phyloP scores from a whole-genome alignment of 2,329 filamentous ascomycete species.

The Cercospora canescens region DNA sequence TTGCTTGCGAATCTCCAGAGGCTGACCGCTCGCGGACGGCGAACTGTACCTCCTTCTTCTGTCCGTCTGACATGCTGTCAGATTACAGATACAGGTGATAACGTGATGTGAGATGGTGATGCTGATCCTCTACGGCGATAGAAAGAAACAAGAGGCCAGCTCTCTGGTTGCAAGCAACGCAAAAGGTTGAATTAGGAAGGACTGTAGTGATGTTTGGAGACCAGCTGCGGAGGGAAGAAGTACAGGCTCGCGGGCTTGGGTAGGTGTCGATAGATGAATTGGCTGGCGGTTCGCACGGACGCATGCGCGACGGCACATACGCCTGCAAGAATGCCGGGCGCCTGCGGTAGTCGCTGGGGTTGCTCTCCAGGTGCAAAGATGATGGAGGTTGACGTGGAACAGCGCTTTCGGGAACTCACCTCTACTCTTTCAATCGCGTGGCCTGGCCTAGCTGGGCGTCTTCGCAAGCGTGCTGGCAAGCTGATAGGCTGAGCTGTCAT shows the following conservation, averaged over 20 bases:
- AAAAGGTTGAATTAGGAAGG: conserved; percentile 22
- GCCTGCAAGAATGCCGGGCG: conserved; percentile 19
- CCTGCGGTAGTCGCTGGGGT: conserved; percentile 16
- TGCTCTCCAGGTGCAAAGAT: conserved; percentile 1
- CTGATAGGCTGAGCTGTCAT: conserved; percentile 22
- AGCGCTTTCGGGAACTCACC: conserved; percentile 22
- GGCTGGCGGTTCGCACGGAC: conserved; percentile 30
- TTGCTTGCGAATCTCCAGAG: conserved; percentile 28
- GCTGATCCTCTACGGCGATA: conserved; percentile 22
- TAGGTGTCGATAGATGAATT: conserved; percentile 11
- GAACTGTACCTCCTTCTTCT: conserved; percentile 46
- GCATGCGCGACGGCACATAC: conserved; percentile 6
- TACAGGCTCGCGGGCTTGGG: conserved; percentile 12
- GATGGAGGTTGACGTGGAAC: conserved; percentile 6
- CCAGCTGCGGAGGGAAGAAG: conserved; percentile 26
- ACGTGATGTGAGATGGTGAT: conserved; percentile 15
- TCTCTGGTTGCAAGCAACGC: conserved; percentile 28
- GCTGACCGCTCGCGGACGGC: conserved; percentile 41
- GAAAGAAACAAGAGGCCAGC: conserved; percentile 35
- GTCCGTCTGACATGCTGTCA: conserved; percentile 49
- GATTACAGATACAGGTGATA: conserved; percentile 15
- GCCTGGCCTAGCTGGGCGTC: neutral
- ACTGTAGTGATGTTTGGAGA: conserved; percentile 22
- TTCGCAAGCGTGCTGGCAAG: conserved; percentile 10
- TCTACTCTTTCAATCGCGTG: conserved; percentile 16